Evolutionary conservation across 306 rosid species (phyloP), one percentile per base, ranked within the genome.

Genomic region (Begonia peltatifolia): DNA sequence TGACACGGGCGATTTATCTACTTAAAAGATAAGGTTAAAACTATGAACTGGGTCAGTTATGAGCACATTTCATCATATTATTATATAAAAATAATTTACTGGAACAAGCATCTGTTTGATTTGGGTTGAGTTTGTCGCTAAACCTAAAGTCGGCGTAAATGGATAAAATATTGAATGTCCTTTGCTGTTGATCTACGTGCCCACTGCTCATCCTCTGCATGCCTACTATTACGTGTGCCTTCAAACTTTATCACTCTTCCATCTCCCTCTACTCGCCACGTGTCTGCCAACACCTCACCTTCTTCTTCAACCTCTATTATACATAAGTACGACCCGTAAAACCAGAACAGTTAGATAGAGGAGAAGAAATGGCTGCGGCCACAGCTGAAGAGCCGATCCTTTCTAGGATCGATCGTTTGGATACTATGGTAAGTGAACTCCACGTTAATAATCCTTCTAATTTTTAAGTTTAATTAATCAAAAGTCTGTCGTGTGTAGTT

Each of bases 381-480:
- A 44, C 48, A 10, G 48, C 5, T 10, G 75, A 63, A 6, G 84
- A 80, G 59, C 87, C 90, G 11, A 79, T 89, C 53, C 82, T 79
- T 57, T 72, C 84, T 11, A 72, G 85, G 47, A 61, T 82, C 43
- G 83, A 82, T 23, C 90, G 87, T 35, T 63, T 89, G 56, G 95
- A 89, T 61, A 46, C 70, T 46, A 74, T 89, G 75, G 94, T 74
- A 47, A 70, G 67, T 68, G 46, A 22, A 1, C 12, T 50, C 11
- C 41, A 11, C 25, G 3, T n/a, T 46, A 52, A 54, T 46, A 52
- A 22, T 46, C 17, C 6, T n/a, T 17, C 3, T 41, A 44, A 0
- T 44, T 10, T 12, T 44, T 44, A 10, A 11, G n/a, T 0, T 10
- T 44, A 44, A 44, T 44, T 5, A 44, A 11, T 30, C n/a, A 16